phyloP scores from a whole-genome alignment of 768 basidiomycete genomes.

The Kwoniella sp. region DNA sequence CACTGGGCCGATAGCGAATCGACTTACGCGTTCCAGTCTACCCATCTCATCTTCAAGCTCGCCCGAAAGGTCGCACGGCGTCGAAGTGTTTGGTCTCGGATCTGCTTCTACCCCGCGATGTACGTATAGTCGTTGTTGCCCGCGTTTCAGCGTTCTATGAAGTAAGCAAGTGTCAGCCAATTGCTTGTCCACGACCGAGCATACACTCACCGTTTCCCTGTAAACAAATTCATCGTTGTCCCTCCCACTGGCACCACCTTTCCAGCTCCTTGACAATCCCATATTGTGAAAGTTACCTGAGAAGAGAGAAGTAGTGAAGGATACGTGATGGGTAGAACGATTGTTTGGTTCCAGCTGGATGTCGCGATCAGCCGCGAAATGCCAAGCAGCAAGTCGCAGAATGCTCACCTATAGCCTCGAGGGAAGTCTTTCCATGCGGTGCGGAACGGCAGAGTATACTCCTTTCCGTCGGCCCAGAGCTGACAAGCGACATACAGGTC shows the following conservation, averaged over 20 bases:
- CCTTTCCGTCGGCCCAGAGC: slow-evolving; percentile 89
- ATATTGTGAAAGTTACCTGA: slow-evolving; percentile 90
- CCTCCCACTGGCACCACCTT: slow-evolving; percentile 83
- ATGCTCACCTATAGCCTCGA: slow-evolving; percentile 69
- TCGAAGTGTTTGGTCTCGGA: slow-evolving; percentile 74
- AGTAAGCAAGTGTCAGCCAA: neutral
- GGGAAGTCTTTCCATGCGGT: slow-evolving; percentile 93
- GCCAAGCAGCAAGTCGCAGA: neutral
- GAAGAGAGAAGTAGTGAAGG: slow-evolving; percentile 87
- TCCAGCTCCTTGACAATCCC: slow-evolving; percentile 87
- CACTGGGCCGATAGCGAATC: neutral
- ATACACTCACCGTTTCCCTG: slow-evolving; percentile 80
- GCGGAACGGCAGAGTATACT: slow-evolving; percentile 84
- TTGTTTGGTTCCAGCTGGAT: slow-evolving; percentile 90
- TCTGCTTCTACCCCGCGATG: slow-evolving; percentile 87
- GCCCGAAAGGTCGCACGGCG: slow-evolving; percentile 79
- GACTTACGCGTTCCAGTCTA: slow-evolving; percentile 77
- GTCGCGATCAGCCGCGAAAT: neutral
- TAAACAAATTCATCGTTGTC: slow-evolving; percentile 84
- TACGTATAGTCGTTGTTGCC: slow-evolving; percentile 83
- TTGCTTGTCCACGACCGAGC: neutral
- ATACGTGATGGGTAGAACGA: slow-evolving; percentile 86
- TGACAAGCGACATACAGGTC: slow-evolving; percentile 94
- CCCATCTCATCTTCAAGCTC: slow-evolving; percentile 85
- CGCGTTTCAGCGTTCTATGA: slow-evolving; percentile 78